Evolutionary conservation across 257 asterid species (phyloP).

Genomic region (Mentha longifolia): DNA sequence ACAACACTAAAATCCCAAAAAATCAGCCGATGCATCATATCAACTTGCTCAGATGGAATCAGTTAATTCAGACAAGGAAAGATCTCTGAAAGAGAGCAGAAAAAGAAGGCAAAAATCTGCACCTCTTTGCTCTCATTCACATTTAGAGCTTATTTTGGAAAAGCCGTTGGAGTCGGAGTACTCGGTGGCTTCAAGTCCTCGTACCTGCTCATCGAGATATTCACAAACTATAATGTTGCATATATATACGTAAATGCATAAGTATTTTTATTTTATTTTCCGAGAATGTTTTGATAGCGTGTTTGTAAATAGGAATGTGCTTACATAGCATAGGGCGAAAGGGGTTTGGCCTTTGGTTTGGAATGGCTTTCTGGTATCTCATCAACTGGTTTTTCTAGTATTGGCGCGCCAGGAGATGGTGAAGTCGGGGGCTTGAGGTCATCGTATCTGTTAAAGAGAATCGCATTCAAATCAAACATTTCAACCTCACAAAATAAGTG

Average conservation of each 20-base stretch:
- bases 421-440: conserved; percentile 61
- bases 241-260: background rate
- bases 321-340: conserved; percentile 71
- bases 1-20: conserved; percentile 9
- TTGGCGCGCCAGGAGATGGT: conserved; percentile 60
- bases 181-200: conserved; percentile 89
- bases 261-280: background rate
- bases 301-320: conserved; percentile 20
- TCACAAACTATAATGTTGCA: conserved; percentile 10
- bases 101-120: conserved; percentile 24
- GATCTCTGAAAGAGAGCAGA: background rate
- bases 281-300: background rate
- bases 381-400: conserved; percentile 24
- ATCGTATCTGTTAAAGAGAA: conserved; percentile 45
- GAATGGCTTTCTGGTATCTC: conserved; percentile 34
- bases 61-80: background rate
- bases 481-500: conserved; percentile 13
- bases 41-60: no score
- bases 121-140: conserved; percentile 10
- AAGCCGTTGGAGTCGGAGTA: conserved; percentile 70
- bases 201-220: conserved; percentile 52
- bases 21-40: conserved; percentile 17
- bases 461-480: conserved; percentile 16
- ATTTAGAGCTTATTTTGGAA: conserved; percentile 44
- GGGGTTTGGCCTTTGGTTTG: conserved; percentile 45